Base-by-base conservation (phyloP, 2,329 filamentous ascomycete species). In the Neurospora sp. region DNA sequence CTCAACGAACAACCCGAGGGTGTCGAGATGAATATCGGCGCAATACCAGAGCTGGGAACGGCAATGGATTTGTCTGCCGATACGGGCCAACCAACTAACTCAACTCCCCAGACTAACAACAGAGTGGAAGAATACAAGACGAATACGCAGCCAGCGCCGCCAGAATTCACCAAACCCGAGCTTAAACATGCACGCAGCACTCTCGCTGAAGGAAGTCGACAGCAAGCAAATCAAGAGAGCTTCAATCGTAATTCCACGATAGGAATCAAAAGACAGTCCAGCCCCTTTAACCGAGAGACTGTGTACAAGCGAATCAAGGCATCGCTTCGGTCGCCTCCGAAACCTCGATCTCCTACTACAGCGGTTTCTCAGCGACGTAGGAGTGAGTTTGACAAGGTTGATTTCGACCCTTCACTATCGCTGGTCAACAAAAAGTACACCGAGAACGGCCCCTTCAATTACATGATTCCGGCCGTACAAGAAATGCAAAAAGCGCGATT, bases 1-100 rank as follows among this genome's bases (percentile, higher is more conserved):
- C 83, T 95, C 74, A 91, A 95, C 75, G 89, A 91, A 71, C 80
- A 85, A 36, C 83, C 85, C 3, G 82, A 78, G 2, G 80, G 78
- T 11, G 78, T 80, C 33, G 81, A 81, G 57, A 70, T 84, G 52
- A 80, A 81, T 40, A 72, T 80, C 2, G 74, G 80, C 11, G 77
- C 75, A 36, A 69, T 80, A 40, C 72, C 78, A 11, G 77, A 76
- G 8, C 74, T 81, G 46, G 70, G 74, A 17, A 73, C 73, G 37
- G 23, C 74, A 52, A 69, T 73, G 69, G 70, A 73, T 2, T 40
- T 73, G 19, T 69, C 72, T 46, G 71, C 71, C 38, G 73, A 69
- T 23, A 41, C 69, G 36, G 69, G 68, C n/a, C 71, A 73, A 33
- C 38, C 57, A 37, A 66, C 67, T 36, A 43, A 70, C 11, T 68